Percentiles rank a stretch among this genome's conserved stretches.
These are phyloP conservation scores for Nakaseomyces sp. DNA, from an alignment of 1,139 yeast genomes.

Conservation along the genomic window DNA sequence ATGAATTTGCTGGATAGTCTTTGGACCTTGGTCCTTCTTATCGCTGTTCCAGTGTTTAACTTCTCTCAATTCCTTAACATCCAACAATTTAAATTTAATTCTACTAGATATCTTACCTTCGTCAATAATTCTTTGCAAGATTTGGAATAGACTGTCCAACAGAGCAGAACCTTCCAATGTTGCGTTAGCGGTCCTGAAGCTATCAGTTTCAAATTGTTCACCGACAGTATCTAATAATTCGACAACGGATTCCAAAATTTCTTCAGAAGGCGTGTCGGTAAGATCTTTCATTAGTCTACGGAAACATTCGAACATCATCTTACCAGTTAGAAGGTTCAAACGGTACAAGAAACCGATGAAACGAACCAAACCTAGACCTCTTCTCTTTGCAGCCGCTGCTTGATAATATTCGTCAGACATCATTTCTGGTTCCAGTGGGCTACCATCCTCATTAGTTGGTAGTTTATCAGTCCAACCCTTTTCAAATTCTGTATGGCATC, in stretches of 20 bases:
- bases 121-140: slow-evolving; percentile 49
- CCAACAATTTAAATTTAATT: slow-evolving; percentile 80
- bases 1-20: slow-evolving; percentile 86
- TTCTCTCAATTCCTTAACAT: slow-evolving; percentile 71
- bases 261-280: slow-evolving; percentile 73
- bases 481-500: slow-evolving; percentile 90
- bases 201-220: slow-evolving; percentile 52
- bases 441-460: slow-evolving; percentile 72
- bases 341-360: slow-evolving; percentile 91
- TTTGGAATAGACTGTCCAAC: slow-evolving; percentile 53
- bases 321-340: slow-evolving; percentile 64
- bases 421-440: slow-evolving; percentile 74
- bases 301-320: slow-evolving; percentile 70
- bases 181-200: slow-evolving; percentile 19
- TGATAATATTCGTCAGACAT: slow-evolving; percentile 92
- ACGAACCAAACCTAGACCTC: slow-evolving; percentile 92
- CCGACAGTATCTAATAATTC: slow-evolving; percentile 85
- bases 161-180: slow-evolving; percentile 33
- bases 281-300: slow-evolving; percentile 44
- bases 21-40: slow-evolving; percentile 68
- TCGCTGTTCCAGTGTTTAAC: slow-evolving; percentile 36
- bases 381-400: slow-evolving; percentile 90
- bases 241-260: slow-evolving; percentile 78
- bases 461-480: slow-evolving; percentile 88
- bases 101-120: slow-evolving; percentile 62